Base-by-base conservation (phyloP, 2,329 filamentous ascomycete genomes). In the Zalaria sp. region DNA sequence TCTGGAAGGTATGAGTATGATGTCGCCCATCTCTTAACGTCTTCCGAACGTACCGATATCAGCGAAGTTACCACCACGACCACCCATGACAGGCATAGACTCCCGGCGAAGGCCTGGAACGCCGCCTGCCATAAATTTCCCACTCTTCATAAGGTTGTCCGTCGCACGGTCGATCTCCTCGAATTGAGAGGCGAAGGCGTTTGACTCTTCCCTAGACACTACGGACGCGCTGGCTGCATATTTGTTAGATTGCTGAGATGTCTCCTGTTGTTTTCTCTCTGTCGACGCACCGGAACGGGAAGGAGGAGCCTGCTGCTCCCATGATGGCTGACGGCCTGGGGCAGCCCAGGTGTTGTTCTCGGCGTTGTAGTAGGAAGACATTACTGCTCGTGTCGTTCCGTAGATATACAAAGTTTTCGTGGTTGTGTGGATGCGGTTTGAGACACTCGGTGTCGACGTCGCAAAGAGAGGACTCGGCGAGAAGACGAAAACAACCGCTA, bases 161-260 rank as follows among this genome's bases (percentile, higher is more conserved):
- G 89, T 79, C 52, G 89, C 89, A 60, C 89, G 82, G 51, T 96
- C 91, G 55, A 98, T 87, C 76, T 98, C 91, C 68, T 93, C 87
- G 62, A 93, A 81, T 65, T 94, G 87, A 59, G 83, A 81, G 51
- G 77, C 78, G 61, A 93, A 94, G 45, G 87, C 86, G 56, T 72
- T 68, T 44, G 75, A 72, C 46, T 93, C 85, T 51, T 89, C 83
- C 39, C 63, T 58, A 50, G 70, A 70, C 51, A 68, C 61, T 28
- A 81, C 79, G 44, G 82, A 87, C 62, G 74, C 86, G 47, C 83
- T 77, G 64, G 82, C 83, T 85, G 61, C 48, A 49, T 47, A 29
- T 43, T 42, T 54, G 54, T 64, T 32, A 53, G 48, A 41, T 41
- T 34, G 39, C 9, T 38, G 28, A 18, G 25, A 18, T 29, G 27